Evolutionary conservation across 768 basidiomycete genomes (phyloP).

Genomic region (Cystobasidiopsis lactophilus): DNA sequence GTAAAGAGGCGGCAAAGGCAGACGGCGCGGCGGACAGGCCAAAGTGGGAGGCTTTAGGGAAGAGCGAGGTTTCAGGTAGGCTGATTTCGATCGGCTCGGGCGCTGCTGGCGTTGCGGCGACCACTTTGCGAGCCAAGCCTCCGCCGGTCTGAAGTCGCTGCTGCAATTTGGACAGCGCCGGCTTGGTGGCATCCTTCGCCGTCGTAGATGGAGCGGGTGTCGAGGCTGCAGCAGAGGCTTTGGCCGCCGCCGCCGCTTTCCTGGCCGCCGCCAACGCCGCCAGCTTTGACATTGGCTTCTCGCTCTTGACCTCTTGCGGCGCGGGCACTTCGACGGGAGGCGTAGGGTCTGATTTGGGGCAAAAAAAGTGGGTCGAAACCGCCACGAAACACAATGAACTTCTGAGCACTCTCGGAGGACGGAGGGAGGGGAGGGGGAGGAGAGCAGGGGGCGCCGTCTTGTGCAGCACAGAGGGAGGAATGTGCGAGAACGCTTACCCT

Average conservation of each 20-base stretch:
- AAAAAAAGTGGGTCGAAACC: constrained; percentile 1
- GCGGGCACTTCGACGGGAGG: background rate
- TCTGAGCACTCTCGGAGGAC: background rate
- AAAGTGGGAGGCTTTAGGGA: constrained; percentile 3
- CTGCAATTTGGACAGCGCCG: constrained; percentile 19
- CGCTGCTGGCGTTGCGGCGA: background rate
- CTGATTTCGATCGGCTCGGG: background rate
- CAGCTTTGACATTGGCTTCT: constrained; percentile 24
- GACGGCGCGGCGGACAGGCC: constrained; percentile 3
- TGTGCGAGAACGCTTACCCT: constrained; percentile 45
- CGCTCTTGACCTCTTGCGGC: background rate
- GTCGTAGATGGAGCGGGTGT: constrained; percentile 22
- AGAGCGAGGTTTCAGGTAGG: constrained; percentile 10
- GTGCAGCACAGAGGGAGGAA: background rate
- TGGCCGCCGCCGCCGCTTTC: constrained; percentile 13
- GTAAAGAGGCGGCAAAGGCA: background rate
- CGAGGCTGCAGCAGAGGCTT: background rate
- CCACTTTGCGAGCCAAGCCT: background rate
- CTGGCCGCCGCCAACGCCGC: constrained; percentile 23
- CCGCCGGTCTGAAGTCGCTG: constrained; percentile 6
- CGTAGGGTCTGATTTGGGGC: background rate
- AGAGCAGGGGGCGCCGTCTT: background rate
- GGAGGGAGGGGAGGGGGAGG: constrained; percentile 20
- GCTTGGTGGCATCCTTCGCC: background rate
- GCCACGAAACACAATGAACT: background rate